Evolutionary conservation across 164 flowering plant species (phyloP).

Genomic region (Chloranthus sessilifolius): DNA sequence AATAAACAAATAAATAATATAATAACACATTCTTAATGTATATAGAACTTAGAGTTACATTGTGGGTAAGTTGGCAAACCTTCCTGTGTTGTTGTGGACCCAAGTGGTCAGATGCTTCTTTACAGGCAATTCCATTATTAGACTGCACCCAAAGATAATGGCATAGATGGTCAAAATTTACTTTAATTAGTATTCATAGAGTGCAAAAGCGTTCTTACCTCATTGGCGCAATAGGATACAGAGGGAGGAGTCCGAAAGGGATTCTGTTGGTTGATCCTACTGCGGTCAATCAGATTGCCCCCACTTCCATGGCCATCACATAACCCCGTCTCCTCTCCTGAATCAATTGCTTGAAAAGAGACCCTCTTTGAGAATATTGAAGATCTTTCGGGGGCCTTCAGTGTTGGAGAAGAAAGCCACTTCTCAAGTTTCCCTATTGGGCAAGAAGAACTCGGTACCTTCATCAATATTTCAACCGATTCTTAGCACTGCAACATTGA

Average conservation of each 20-base stretch:
- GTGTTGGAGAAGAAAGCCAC: slow-evolving; percentile 49
- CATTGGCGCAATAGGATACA: slow-evolving; percentile 44
- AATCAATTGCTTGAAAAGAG: slow-evolving; percentile 30
- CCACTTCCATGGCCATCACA: slow-evolving; percentile 12
- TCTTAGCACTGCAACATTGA: no score
- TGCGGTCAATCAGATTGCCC: slow-evolving; percentile 12
- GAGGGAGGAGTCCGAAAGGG: slow-evolving; percentile 94
- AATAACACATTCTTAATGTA: no score
- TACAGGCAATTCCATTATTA: slow-evolving; percentile 23
- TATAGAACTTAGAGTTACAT: no score
- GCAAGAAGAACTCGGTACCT: slow-evolving; percentile 32
- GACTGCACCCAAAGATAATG: slow-evolving; percentile 41
- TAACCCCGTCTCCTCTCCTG: slow-evolving; percentile 19
- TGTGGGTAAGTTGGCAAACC: no score
- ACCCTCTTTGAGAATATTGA: slow-evolving; percentile 17
- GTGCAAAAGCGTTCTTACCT: no score
- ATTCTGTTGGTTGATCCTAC: slow-evolving; percentile 32
- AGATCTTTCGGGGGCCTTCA: slow-evolving; percentile 34
- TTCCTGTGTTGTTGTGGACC: slow-evolving; percentile 69
- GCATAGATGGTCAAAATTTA: slow-evolving; percentile 8
- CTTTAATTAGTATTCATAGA: no score
- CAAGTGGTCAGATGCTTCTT: slow-evolving; percentile 35
- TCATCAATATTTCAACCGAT: slow-evolving; percentile 6
- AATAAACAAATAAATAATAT: no score
- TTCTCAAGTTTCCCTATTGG: slow-evolving; percentile 44